Base-by-base conservation (phyloP, 2,329 filamentous ascomycete genomes). In the Periconia sp. region DNA sequence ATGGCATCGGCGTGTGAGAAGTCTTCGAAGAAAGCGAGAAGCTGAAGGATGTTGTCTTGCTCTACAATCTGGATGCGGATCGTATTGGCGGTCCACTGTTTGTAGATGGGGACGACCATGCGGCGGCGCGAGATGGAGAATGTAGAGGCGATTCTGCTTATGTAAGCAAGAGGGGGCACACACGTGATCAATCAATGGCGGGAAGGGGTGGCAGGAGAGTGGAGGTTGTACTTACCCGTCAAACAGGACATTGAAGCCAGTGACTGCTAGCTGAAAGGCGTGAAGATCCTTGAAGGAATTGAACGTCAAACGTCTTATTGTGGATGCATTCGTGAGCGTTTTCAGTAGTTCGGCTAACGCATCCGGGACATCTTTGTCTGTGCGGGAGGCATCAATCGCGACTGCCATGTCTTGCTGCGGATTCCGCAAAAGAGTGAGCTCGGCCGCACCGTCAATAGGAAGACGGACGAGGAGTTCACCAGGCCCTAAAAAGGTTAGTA, bases 71-170 rank as follows among this genome's bases (percentile, higher is more conserved):
- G 91, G 6, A 96, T 77, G 24, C 92, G 84, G 7, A 89, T 89
- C 25, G 79, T 80, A n/a, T 79, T 83, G 2, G 91, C 88, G 63
- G 95, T 90, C 89, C 89, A 95, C 69, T 94, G 94, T 73, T 96
- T 95, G 74, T 95, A 88, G 54, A 96, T 92, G 0, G 89, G 89
- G 12, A 95, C 89, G 10, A 96, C 89, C 86, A 92, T 94, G 54
- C 89, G 83, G 35, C 89, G 84, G 21, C 91, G 84, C 1, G 91
- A 85, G 53, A 96, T 95, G 44, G 87, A 85, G 67, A 96, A 89
- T 0, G 83, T 84, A 6, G 80, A 77, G 5, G 89, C 89, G 38
- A 88, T 59, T 19, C 65, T 66, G 16, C 5, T 1, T 5, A 4
- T 5, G 43, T 74, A 65, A 58, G 56, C 12, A n/a, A n/a, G n/a